Percentiles rank a stretch among this genome's conserved stretches.
Conservation (phyloP, 805 yeast genomes). For the Torulaspora maleeae region DNA sequence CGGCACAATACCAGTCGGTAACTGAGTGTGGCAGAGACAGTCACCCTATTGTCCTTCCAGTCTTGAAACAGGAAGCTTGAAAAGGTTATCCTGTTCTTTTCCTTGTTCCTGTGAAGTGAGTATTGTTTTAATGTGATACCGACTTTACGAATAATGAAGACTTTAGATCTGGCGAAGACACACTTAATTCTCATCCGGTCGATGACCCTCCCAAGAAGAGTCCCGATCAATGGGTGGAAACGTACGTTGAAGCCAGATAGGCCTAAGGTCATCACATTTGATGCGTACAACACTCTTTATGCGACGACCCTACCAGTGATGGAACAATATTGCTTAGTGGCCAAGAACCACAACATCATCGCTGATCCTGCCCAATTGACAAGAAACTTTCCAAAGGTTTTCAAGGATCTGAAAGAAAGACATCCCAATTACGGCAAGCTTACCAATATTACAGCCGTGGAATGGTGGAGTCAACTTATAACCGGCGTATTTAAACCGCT, state of each 20-base stretch:
- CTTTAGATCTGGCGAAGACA: no score
- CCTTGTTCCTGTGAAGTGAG: no score
- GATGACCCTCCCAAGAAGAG: constrained; percentile 19
- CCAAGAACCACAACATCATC: constrained; percentile 42
- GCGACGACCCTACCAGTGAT: constrained; percentile 51
- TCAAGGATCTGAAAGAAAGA: constrained; percentile 34
- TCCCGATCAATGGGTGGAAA: constrained; percentile 14
- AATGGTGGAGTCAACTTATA: constrained; percentile 60
- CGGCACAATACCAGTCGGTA: no score
- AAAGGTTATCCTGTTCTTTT: no score
- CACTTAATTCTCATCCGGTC: background rate
- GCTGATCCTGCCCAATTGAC: constrained; percentile 28
- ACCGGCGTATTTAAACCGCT: constrained; percentile 40
- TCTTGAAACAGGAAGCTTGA: no score
- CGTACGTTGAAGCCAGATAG: constrained; percentile 7
- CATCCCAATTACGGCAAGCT: constrained; percentile 64
- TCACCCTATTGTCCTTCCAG: no score
- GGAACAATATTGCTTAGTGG: constrained; percentile 49
- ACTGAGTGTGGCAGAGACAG: no score
- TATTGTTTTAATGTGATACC: no score
- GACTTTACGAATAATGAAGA: no score
- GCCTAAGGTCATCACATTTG: constrained; percentile 55
- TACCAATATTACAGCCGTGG: constrained; percentile 30
- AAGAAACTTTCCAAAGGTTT: constrained; percentile 32
- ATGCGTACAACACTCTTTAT: constrained; percentile 65